Percentiles rank a stretch among this genome's conserved stretches.
These are phyloP conservation scores for Lumnitzera racemosa DNA, from an alignment of 345 rosid genomes.

Conservation along the genomic window DNA sequence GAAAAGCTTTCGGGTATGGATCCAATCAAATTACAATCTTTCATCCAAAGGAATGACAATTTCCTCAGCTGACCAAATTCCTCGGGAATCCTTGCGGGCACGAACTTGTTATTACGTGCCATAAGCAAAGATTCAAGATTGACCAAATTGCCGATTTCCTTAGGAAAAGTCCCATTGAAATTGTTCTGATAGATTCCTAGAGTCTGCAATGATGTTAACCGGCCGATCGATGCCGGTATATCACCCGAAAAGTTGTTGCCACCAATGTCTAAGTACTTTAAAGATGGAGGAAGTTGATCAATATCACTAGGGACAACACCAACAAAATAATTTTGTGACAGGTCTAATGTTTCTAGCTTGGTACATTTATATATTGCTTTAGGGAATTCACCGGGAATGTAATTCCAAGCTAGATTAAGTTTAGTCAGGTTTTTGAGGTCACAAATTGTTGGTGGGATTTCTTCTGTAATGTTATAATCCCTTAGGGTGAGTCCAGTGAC, in stretches of 20 bases:
- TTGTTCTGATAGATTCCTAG: slow-evolving; percentile 29
- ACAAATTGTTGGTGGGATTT: slow-evolving; percentile 52
- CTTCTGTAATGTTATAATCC: slow-evolving; percentile 27
- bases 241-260: slow-evolving; percentile 65
- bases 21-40: slow-evolving; percentile 44
- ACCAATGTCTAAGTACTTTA: slow-evolving; percentile 29
- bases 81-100: slow-evolving; percentile 50
- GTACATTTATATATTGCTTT: slow-evolving; percentile 47
- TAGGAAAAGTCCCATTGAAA: slow-evolving; percentile 72
- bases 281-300: slow-evolving; percentile 38
- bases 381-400: slow-evolving; percentile 61
- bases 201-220: slow-evolving; percentile 29
- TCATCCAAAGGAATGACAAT: slow-evolving; percentile 38
- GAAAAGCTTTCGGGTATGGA: slow-evolving; percentile 42
- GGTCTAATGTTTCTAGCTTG: slow-evolving; percentile 44
- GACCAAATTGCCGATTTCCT: slow-evolving; percentile 58
- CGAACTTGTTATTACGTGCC: slow-evolving; percentile 38
- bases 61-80: slow-evolving; percentile 56
- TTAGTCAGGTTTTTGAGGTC: slow-evolving; percentile 43
- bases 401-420: slow-evolving; percentile 39
- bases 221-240: slow-evolving; percentile 49
- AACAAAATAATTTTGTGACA: slow-evolving; percentile 57
- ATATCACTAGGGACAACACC: slow-evolving; percentile 66
- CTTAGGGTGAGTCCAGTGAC: slow-evolving; percentile 37
- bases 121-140: slow-evolving; percentile 43